A percentile compares a stretch with the other conserved stretches of the same genome.
Evolutionary conservation across 495 filamentous ascomycete species (phyloP).

Genomic region (Hypoxylon fragiforme): DNA sequence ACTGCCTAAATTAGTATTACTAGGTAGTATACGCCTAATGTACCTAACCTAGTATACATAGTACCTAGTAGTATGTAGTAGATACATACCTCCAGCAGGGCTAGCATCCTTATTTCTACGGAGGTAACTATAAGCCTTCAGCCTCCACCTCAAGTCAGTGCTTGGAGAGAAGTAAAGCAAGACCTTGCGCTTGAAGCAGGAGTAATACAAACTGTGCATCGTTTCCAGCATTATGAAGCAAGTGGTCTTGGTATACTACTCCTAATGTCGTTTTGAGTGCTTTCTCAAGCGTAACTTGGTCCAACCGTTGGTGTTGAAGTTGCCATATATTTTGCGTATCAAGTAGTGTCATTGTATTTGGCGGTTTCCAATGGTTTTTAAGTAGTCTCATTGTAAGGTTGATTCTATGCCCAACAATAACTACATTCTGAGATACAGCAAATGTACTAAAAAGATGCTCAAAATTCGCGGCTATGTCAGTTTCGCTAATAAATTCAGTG

Average conservation of each 20-base stretch:
- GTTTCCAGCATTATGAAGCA: slow-evolving; percentile 17
- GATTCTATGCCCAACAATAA: slow-evolving; percentile 13
- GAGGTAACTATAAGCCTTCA: not conserved
- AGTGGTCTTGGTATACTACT: not conserved
- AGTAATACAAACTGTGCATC: not conserved
- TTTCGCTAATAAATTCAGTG: not conserved
- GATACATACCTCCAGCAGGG: not conserved
- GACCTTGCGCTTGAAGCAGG: slow-evolving; percentile 8
- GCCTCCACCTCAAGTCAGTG: not conserved
- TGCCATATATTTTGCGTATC: slow-evolving; percentile 25
- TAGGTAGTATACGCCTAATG: not conserved
- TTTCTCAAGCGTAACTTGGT: not conserved
- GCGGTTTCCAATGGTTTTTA: slow-evolving; percentile 3
- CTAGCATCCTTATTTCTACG: not conserved
- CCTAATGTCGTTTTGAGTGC: not conserved
- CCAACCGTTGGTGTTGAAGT: not conserved
- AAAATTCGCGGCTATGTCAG: not conserved
- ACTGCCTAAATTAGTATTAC: not conserved
- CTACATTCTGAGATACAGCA: not conserved
- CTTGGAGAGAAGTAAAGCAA: not conserved
- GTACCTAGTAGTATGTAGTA: not conserved
- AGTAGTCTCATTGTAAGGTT: not conserved
- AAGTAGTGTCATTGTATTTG: not conserved
- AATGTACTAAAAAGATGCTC: not conserved
- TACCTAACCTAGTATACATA: not conserved